Base-by-base conservation (phyloP, 2,329 filamentous ascomycete genomes). In the Fusarium oxysporum region DNA sequence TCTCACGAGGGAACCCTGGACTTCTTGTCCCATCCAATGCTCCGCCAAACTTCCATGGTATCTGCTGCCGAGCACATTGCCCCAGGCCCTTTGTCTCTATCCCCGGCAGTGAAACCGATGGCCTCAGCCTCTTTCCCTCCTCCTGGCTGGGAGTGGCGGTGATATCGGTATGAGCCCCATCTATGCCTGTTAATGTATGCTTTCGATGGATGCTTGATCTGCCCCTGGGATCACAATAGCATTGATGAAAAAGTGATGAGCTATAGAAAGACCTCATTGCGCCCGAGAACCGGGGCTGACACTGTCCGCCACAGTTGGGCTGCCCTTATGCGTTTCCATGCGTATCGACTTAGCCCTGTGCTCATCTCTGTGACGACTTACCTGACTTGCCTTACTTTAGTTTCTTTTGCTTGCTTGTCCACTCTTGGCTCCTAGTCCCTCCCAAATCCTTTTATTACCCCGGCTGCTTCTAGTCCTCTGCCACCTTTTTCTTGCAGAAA, bases 261-360 rank as follows among this genome's bases (percentile, higher is more conserved):
- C 70, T 73, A 73, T 73, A 68, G 65, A 73, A 73, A 73, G 66
- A 59, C 41, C 71, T 73, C 62, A 51, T 58, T 61, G 57, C 45
- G 61, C 70, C 66, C 66, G 38, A 67, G 50, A 63, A 57, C 62
- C 43, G 68, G 68, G 68, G 56, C 69, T 69, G 55, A 60, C 50
- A 68, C 28, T 72, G 61, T 56, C 58, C 68, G 50, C 60, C 58
- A 71, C 58, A 51, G 40, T 51, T 43, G 50, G 66, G 62, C 62
- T 73, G 72, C 62, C 64, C 58, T 73, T 45, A 56, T 71, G 62
- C 71, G 33, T 73, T 68, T 69, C 50, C 57, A 57, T 69, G 58
- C 45, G 58, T 64, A 69, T 69, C 58, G 56, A 57, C 64, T 37
- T 62, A 73, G 70, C 66, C 70, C 51, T 71, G 65, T 60, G 68